Base-by-base conservation (phyloP, 139 green algal species). In the Diplosphaera chodatii region DNA sequence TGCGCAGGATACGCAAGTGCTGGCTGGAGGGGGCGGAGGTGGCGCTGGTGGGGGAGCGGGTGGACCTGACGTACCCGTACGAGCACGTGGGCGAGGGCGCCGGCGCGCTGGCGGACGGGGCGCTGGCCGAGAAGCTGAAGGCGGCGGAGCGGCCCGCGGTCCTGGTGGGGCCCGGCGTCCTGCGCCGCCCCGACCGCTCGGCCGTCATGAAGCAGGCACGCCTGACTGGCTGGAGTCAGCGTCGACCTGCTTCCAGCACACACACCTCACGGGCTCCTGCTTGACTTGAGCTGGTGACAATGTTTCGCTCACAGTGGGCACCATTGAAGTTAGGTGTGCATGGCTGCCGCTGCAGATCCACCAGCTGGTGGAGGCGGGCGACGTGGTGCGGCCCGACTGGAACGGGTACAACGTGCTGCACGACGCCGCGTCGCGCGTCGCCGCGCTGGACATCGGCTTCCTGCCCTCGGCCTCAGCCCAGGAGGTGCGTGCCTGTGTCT, bases 351-450 rank as follows among this genome's bases (percentile, higher is more conserved):
- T 40, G 18, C 80, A 80, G 70, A 74, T 87, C 29, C 70, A 84
- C 37, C 72, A 80, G 40, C 56, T 87, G 34, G 78, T 82, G 18
- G 81, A 83, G 55, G 80, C 84, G 74, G 64, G 78, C 66, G 84
- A 82, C 27, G 88, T 98, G 48, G 87, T 99, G 63, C 87, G 76
- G 40, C 84, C 89, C 23, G 94, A 76, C 32, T 98, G 94, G 94
- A 97, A 97, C 68, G 93, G 94, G 66, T 96, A 95, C 85, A 98
- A 98, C 73, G 82, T 99, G 66, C 84, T 99, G 55, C 96, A 99
- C 69, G 90, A 96, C 75, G 77, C 78, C 10, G 95, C 96, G 1
- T 88, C 84, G 0, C 82, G 87, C 22, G 92, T 98, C 30, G 96
- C 86, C 4, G 96, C 90, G 0, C 78, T 99, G 62, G 95, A 99